A percentile compares a stretch with the other conserved stretches of the same genome.
phyloP scores from a whole-genome alignment of 805 yeast genomes.

The Wickerhamomyces strasburgensis region DNA sequence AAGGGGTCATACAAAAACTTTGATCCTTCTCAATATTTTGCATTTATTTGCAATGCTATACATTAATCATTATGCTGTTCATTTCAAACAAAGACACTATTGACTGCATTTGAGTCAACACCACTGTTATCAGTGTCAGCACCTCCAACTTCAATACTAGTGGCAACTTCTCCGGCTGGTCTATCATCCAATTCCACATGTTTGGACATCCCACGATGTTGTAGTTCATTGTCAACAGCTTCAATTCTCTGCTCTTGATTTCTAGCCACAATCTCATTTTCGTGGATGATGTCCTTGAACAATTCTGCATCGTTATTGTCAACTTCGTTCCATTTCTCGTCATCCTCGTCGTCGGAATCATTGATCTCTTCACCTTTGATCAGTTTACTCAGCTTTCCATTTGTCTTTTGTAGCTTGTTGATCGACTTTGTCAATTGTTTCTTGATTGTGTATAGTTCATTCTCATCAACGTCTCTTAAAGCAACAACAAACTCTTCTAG shows the following conservation, averaged over 20 bases:
- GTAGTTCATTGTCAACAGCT: conserved; percentile 42
- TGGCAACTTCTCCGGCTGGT: neutral
- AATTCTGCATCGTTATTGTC: conserved; percentile 43
- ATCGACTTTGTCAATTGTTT: conserved; percentile 37
- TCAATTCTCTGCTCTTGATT: conserved; percentile 45
- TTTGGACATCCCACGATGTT: conserved; percentile 31
- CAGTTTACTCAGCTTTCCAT: conserved; percentile 40
- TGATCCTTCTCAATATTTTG: too few relatives aligned
- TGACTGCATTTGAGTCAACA: conserved; percentile 32
- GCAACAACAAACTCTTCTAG: conserved; percentile 46
- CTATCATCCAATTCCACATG: neutral
- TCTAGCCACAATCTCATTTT: conserved; percentile 48
- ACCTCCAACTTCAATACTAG: too few relatives aligned
- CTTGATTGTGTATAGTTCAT: conserved; percentile 32
- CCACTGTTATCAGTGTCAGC: conserved; percentile 34
- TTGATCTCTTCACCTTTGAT: conserved; percentile 30
- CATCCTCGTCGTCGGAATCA: conserved; percentile 11
- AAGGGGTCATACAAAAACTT: too few relatives aligned
- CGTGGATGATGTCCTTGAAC: conserved; percentile 50
- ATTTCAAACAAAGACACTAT: conserved; percentile 28
- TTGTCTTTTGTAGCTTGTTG: conserved; percentile 46
- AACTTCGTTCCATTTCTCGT: conserved; percentile 24
- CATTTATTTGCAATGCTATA: too few relatives aligned
- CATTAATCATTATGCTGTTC: neutral
- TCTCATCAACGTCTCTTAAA: conserved; percentile 48